Evolutionary conservation across 2,329 filamentous ascomycete genomes (phyloP), one percentile per base, ranked within the genome.

Genomic region (Lojkania enalia): DNA sequence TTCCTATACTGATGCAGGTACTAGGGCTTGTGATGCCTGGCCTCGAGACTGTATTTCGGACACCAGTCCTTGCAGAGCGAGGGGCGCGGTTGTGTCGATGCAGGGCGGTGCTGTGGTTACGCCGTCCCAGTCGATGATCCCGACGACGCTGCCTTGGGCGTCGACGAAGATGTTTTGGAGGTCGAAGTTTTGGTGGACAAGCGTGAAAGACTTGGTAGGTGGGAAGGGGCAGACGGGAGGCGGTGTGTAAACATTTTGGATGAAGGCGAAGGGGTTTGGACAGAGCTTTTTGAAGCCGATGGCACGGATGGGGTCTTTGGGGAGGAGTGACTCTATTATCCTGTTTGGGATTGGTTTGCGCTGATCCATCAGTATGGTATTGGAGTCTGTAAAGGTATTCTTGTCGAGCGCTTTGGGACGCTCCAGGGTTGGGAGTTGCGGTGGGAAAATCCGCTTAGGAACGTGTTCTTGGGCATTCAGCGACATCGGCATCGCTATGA

Each of bases 121-220:
- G 6, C 30, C 25, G 9, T 58, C 53, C 57, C 57, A 60, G 49
- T 58, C 57, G 5, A 63, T 35, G 23, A 65, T 54, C 4, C 52
- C 60, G 0, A 48, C 54, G 0, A 58, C 41, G 13, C 53, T 37
- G 13, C 55, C 55, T 0, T 31, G 25, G 12, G 46, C 35, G 31
- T 57, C 48, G 20, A 48, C 43, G 3, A 61, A 39, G 20, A 62
- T 56, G 44, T 64, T 64, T 14, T 62, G 53, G 5, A 49, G 37
- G 20, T 58, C 45, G 4, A 64, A 51, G 32, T 63, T 58, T 2
- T 46, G 20, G 35, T 61, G 58, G 0, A 29, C 39, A 1, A 61
- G 45, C 0, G 49, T 37, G 21, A 64, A 64, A 1, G 54, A 49
- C 16, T 60, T 55, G 23, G 23, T 27, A 27, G 7, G 23, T n/a